Conservation (phyloP, 2,329 filamentous ascomycete genomes). For the Talaromyces rugulosus region DNA sequence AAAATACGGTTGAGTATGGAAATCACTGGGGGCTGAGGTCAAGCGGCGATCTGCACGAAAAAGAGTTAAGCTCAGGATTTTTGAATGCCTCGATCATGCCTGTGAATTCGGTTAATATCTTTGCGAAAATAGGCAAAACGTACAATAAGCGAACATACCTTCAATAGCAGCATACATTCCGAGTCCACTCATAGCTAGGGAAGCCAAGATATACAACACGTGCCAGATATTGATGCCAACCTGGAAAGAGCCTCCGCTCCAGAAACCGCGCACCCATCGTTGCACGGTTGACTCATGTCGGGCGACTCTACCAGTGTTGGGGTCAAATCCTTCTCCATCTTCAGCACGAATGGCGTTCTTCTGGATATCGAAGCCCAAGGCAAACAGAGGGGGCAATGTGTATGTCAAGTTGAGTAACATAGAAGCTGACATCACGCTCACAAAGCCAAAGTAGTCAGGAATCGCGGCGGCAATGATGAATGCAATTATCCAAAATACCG, state of each 20-base stretch:
- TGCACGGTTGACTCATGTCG: slow-evolving; percentile 15
- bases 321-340: slow-evolving; percentile 26
- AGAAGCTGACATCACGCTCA: slow-evolving; percentile 39
- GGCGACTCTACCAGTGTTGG: slow-evolving; percentile 16
- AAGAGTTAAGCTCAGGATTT: slow-evolving; percentile 22
- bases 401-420: slow-evolving; percentile 47
- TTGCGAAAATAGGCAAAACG: background rate
- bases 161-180: slow-evolving; percentile 23
- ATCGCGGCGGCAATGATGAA: slow-evolving; percentile 43
- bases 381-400: slow-evolving; percentile 41
- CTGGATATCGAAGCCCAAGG: slow-evolving; percentile 23
- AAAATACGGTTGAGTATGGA: no score
- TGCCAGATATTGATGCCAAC: slow-evolving; percentile 19
- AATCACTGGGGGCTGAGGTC: slow-evolving; percentile 13
- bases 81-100: slow-evolving; percentile 25
- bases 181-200: slow-evolving; percentile 20
- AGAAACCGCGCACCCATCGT: slow-evolving; percentile 20
- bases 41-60: slow-evolving; percentile 25
- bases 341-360: slow-evolving; percentile 21
- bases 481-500: slow-evolving; percentile 42
- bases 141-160: slow-evolving; percentile 6
- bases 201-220: slow-evolving; percentile 18
- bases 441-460: slow-evolving; percentile 38
- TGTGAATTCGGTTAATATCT: background rate
- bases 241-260: slow-evolving; percentile 19